Base-by-base conservation (phyloP, 108 stramenopile species). In the Ochromonas danica region DNA sequence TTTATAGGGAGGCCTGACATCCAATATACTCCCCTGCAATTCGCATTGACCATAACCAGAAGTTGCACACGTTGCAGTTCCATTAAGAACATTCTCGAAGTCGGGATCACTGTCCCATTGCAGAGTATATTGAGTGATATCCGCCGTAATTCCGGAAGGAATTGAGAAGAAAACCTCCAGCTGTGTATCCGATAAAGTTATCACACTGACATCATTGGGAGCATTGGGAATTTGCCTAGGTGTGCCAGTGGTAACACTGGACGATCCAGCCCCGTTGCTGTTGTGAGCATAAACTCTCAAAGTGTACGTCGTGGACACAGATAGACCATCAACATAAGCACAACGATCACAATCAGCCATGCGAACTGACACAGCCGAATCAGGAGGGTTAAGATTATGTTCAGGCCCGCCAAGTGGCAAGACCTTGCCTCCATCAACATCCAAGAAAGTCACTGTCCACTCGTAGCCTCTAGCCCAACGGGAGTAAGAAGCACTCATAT, bases 211-310 rank as follows among this genome's bases (percentile, higher is more conserved):
- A 43, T 61, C 78, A 42, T 78, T 42, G 0, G 89, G 89, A 0
- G 88, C 62, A 28, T 45, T 51, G 6, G 90, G 90, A 39, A 89
- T 71, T 70, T 85, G 62, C 81, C 71, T 88, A 17, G 90, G 89
- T 17, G 78, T 70, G n/a, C 61, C 83, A 17, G 82, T 25, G 1
- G 62, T 79, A 39, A 84, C 82, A 71, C 31, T 62, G 61, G 83
- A 84, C 79, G 0, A 70, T 70, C 67, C 89, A 78, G 67, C 78
- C 62, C 43, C 60, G 0, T 92, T 45, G 27, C 67, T 70, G 78
- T 94, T 94, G 75, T 89, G 87, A 3, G 91, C 89, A 3, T 70
- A 51, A 0, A 92, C 85, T 25, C 87, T 85, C n/a, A 90, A 87
- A 82, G 86, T 88, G 85, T 94, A 92, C 22, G 81, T 43, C 31